Base-by-base conservation (phyloP, 345 rosid species). In the Angophora floribunda region DNA sequence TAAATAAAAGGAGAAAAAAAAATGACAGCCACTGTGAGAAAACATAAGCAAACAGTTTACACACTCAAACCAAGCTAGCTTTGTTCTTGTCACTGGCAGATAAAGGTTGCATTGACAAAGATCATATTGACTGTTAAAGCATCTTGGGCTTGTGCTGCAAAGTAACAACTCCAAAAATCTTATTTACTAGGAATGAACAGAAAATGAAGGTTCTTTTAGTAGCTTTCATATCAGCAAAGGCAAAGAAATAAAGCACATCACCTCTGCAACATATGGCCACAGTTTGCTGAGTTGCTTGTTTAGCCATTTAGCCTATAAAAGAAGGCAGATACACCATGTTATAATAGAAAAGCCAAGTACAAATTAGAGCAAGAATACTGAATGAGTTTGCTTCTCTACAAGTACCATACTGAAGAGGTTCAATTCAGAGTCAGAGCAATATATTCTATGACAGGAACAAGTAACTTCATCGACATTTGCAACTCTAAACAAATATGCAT, bases 251-350 rank as follows among this genome's bases (percentile, higher is more conserved):
- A 57, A 92, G 53, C 45, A 86, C 84, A 93, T 95, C 93, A 96
- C 99, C 91, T 98, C 99, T 32, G 99, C 99, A 82, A 98, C 87
- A 87, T 87, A 98, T 82, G 99, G 99, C 99, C 99, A 98, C 89
- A 98, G 89, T 93, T 97, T 98, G 95, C 94, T 88, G 90, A 98
- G 93, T 91, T 94, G 96, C 95, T 97, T 97, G 94, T 98, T 98
- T 93, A 98, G 85, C 99, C 99, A 98, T 92, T 98, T 97, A 91
- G 96, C 99, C 99, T 98, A 93, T 75, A 89, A 82, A 87, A 91
- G 41, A 52, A 92, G 55, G 91, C 59, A 70, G 53, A 51, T 53
- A 51, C 89, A 86, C 61, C 87, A 47, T 13, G 61, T 51, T 59
- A 55, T 26, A 63, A 86, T 47, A 21, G 65, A 51, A 88, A 13